Percentiles rank a stretch among this genome's conserved stretches.
These are phyloP conservation scores for Naegleria fowleri DNA, from an alignment of 208 protist species.

Conservation along the genomic window DNA sequence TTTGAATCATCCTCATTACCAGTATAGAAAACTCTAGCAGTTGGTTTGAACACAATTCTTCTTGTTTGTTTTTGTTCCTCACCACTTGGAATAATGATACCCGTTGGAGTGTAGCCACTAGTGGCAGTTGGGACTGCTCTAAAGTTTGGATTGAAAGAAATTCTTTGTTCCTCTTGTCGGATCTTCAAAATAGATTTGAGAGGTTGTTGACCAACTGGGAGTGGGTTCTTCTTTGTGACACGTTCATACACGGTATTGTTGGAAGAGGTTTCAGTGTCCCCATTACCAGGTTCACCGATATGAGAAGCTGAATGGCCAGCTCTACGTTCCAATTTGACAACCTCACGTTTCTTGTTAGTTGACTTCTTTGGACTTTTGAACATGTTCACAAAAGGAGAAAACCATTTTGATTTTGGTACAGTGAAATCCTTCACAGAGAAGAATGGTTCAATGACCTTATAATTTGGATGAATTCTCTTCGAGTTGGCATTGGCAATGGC, in stretches of 20 bases:
- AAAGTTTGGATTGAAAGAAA: background rate
- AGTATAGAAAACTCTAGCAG: background rate
- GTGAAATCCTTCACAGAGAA: background rate
- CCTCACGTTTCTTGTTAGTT: background rate
- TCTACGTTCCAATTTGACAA: background rate
- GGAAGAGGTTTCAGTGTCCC: background rate
- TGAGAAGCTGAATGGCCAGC: background rate
- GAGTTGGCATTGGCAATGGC: background rate
- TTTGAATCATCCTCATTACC: background rate
- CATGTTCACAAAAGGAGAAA: background rate
- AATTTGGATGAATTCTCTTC: background rate
- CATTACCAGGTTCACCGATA: background rate
- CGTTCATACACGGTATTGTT: background rate
- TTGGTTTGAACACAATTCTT: background rate
- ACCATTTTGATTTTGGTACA: background rate
- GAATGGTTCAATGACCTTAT: background rate
- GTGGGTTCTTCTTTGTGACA: background rate
- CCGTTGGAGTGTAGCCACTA: background rate
- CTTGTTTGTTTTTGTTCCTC: background rate
- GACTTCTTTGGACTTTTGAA: background rate
- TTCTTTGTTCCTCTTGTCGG: background rate
- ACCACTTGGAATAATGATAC: background rate
- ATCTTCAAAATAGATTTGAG: background rate
- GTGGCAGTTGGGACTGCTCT: background rate
- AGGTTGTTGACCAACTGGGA: background rate